Base-by-base conservation (phyloP, 495 filamentous ascomycete genomes). In the Beverwykella pulmonaria region DNA sequence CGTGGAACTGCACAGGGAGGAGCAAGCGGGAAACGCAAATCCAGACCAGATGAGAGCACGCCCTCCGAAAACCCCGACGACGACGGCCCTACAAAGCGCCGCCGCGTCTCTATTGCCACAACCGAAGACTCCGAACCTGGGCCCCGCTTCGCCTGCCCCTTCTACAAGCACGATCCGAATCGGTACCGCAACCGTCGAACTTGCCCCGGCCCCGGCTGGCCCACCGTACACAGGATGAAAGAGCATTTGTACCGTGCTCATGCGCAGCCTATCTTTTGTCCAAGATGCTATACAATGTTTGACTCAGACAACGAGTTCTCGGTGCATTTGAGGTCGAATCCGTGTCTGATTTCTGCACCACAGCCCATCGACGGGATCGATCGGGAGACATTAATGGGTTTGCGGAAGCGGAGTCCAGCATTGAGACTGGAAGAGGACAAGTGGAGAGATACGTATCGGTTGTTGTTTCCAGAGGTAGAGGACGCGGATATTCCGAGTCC, bases 151-250 rank as follows among this genome's bases (percentile, higher is more conserved):
- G 64, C 64, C 2, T 67, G 64, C 34, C 64, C 64, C 0, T 67
- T 67, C 57, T 67, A 61, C 52, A 67, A 67, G 50, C 64, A 67
- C 44, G 64, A 67, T 26, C 64, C 64, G 2, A 61, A 56, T 20
- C 48, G 64, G 17, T 67, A 67, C 52, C 57, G 64, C 9, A 61
- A 57, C 47, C 30, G 64, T 19, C 30, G 58, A 17, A 67, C 64
- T 22, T 67, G 64, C 20, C 56, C 58, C 2, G 64, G 64, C 2
- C 64, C 64, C 2, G 64, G 64, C 15, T 67, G 64, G 64, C 64
- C 64, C 1, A 67, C 64, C 0, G 64, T 67, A 3, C 64, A 67
- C 32, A 49, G 64, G 14, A 67, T 67, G 64, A 67, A 67, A 25
- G 64, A 67, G 52, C 64, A 67, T 27, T 29, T 67, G 19, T 67